phyloP scores from a whole-genome alignment of 352 stramenopile species.

The Albugo candida region DNA sequence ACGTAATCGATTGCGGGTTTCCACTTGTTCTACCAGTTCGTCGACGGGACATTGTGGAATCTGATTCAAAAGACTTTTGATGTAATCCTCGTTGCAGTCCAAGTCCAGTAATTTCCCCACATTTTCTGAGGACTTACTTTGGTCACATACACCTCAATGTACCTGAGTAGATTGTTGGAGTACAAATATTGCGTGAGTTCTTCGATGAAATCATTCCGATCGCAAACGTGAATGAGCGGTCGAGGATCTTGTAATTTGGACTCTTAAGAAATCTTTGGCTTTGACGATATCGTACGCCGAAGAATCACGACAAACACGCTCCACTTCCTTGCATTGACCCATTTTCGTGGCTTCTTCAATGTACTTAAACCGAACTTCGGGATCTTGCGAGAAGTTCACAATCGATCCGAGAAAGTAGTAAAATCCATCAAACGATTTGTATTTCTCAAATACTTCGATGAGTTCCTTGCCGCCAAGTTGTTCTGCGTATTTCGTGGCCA shows the following conservation, averaged over 20 bases:
- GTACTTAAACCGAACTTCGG: constrained; percentile 99
- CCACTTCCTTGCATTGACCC: constrained; percentile 99
- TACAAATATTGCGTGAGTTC: constrained; percentile 99
- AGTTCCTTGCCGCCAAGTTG: constrained; percentile 87
- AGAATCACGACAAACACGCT: constrained; percentile 98
- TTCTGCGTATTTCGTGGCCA: constrained; percentile 89
- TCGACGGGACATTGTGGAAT: constrained; percentile 90
- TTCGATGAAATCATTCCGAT: constrained; percentile 98
- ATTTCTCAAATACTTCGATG: constrained; percentile 98
- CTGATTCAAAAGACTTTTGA: constrained; percentile 98
- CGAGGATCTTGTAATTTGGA: constrained; percentile 97
- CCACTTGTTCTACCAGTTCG: constrained; percentile 96
- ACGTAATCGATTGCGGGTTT: constrained; percentile 97
- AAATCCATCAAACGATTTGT: constrained; percentile 94
- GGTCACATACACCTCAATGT: constrained; percentile 99
- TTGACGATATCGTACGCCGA: constrained; percentile 98
- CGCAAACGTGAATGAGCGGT: constrained; percentile 99
- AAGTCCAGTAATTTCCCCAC: constrained; percentile 97
- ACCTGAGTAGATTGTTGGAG: constrained; percentile 98
- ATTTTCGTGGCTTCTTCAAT: constrained; percentile 99
- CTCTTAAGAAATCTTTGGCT: constrained; percentile 99
- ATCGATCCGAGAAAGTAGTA: constrained; percentile 99
- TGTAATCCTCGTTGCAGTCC: constrained; percentile 99
- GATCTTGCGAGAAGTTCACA: constrained; percentile 96
- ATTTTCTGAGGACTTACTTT: constrained; percentile 97